Evolutionary conservation across 805 yeast genomes (phyloP).

Genomic region (Lipomyces japonicus): DNA sequence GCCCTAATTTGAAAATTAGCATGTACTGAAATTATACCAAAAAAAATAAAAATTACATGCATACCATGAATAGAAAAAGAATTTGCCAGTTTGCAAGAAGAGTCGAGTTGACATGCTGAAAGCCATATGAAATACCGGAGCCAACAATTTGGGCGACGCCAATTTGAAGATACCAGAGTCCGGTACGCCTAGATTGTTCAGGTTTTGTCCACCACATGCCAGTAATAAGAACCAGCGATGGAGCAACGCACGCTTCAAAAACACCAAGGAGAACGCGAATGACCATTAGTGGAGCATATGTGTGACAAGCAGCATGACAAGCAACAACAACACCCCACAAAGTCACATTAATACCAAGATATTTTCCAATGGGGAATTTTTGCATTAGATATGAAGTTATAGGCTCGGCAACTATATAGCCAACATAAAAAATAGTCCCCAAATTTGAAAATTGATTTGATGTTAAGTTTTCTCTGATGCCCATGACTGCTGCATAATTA

Average conservation of each 20-base stretch:
- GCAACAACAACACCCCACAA: slow-evolving; percentile 50
- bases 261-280: slow-evolving; percentile 49
- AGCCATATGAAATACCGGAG: slow-evolving; percentile 54
- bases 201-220: slow-evolving; percentile 54
- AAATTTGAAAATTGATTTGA: slow-evolving; percentile 43
- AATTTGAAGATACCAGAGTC: slow-evolving; percentile 40
- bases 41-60: neutral
- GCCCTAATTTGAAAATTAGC: slow-evolving; percentile 40
- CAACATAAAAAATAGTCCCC: slow-evolving; percentile 45
- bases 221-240: slow-evolving; percentile 52
- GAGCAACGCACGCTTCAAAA: slow-evolving; percentile 52
- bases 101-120: slow-evolving; percentile 45
- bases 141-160: slow-evolving; percentile 51
- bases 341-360: slow-evolving; percentile 34
- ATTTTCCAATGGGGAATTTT: slow-evolving; percentile 40
- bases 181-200: slow-evolving; percentile 48
- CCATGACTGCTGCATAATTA: slow-evolving; percentile 64
- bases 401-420: slow-evolving; percentile 46
- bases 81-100: slow-evolving; percentile 47
- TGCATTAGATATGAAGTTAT: slow-evolving; percentile 46
- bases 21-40: neutral
- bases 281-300: slow-evolving; percentile 46
- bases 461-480: slow-evolving; percentile 44
- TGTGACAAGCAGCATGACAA: slow-evolving; percentile 45
- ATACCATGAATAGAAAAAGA: slow-evolving; percentile 42